Evolutionary conservation across 2,329 filamentous ascomycete species (phyloP).

Genomic region (Knoxdaviesia proteae): DNA sequence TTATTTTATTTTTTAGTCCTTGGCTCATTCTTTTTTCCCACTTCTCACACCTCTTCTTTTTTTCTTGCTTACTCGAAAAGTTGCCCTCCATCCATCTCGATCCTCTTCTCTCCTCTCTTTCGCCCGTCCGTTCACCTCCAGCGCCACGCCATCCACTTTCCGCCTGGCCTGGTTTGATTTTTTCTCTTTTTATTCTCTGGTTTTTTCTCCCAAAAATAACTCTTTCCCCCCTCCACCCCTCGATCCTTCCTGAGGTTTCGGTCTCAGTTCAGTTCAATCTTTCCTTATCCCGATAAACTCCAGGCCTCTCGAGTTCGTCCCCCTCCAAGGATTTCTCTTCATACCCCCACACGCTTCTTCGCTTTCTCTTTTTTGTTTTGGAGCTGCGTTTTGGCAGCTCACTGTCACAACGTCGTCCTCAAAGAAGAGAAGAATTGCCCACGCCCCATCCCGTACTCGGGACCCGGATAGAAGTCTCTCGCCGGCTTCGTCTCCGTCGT

Average conservation of each 20-base stretch:
- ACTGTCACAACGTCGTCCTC: constrained; percentile 50
- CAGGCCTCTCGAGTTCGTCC: background rate
- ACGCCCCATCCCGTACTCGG: constrained; percentile 22
- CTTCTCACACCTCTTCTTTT: too few relatives aligned
- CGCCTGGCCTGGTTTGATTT: background rate
- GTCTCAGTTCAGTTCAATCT: too few relatives aligned
- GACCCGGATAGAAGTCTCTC: constrained; percentile 13
- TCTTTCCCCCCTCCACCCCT: constrained; percentile 1
- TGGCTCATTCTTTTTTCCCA: too few relatives aligned
- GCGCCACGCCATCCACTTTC: background rate
- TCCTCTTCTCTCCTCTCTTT: too few relatives aligned
- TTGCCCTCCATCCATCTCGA: too few relatives aligned
- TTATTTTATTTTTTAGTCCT: too few relatives aligned
- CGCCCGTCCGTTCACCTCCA: background rate
- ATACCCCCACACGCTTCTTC: constrained; percentile 5
- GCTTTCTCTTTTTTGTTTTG: constrained; percentile 1
- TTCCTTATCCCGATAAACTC: too few relatives aligned
- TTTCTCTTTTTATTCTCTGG: background rate
- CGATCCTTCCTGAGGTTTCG: too few relatives aligned
- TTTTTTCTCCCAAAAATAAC: background rate
- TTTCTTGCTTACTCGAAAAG: too few relatives aligned
- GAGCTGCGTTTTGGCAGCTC: constrained; percentile 45
- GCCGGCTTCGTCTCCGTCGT: constrained; percentile 14
- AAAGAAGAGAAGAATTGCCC: constrained; percentile 50
- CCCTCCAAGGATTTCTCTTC: constrained; percentile 5